phyloP scores from a whole-genome alignment of 2,329 filamentous ascomycete species.

The Stachybotrys chlorohalonatus region DNA sequence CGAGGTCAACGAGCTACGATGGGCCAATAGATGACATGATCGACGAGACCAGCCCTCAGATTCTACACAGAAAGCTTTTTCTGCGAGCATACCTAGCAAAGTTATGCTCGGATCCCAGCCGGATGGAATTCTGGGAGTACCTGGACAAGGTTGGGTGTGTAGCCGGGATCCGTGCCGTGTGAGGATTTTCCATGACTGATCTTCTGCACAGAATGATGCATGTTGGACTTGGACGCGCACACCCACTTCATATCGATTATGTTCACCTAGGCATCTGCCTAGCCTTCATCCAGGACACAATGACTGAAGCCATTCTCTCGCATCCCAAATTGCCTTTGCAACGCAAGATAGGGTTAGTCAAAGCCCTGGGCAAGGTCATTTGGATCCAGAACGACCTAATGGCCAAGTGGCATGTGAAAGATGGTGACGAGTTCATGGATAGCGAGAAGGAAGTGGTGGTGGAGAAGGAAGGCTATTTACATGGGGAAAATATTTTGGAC shows the following conservation, averaged over 20 bases:
- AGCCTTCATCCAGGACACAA: constrained; percentile 67
- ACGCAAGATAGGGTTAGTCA: constrained; percentile 64
- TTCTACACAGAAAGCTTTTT: constrained; percentile 71
- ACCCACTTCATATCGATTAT: constrained; percentile 72
- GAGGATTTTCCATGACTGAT: too few relatives aligned
- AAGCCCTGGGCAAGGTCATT: constrained; percentile 70
- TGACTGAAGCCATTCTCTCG: constrained; percentile 67
- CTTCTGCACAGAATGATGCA: constrained; percentile 57
- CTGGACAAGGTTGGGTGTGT: constrained; percentile 70
- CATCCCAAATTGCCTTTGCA: constrained; percentile 57
- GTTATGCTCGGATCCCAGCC: constrained; percentile 64
- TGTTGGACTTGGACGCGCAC: constrained; percentile 61
- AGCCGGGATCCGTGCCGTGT: neutral
- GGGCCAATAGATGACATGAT: constrained; percentile 55
- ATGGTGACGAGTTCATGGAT: constrained; percentile 51
- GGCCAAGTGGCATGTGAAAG: constrained; percentile 70
- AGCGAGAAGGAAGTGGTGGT: constrained; percentile 37
- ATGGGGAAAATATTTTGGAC: constrained; percentile 41
- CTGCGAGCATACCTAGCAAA: constrained; percentile 65
- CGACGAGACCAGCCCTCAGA: constrained; percentile 63
- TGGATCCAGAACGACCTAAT: constrained; percentile 87
- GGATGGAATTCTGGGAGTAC: constrained; percentile 76
- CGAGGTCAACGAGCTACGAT: constrained; percentile 53
- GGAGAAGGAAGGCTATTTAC: constrained; percentile 55
- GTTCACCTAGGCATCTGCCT: constrained; percentile 66